These are phyloP conservation scores for Lasiodiplodia gonubiensis DNA, from an alignment of 2,329 filamentous ascomycete species.

Conservation along the genomic window DNA sequence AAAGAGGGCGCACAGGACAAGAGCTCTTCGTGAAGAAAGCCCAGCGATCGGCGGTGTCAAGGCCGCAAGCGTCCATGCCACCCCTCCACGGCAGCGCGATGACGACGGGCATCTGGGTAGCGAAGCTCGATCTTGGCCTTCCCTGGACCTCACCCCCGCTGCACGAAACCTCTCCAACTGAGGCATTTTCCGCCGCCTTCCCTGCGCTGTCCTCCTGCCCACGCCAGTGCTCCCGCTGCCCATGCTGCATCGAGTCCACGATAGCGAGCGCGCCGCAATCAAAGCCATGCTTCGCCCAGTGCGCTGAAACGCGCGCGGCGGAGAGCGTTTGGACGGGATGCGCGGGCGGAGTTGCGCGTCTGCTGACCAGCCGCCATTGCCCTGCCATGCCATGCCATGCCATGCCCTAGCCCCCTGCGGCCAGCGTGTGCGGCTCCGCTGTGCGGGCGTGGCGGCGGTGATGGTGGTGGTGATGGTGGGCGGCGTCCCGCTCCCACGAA, in stretches of 20 bases:
- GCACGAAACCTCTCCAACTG: neutral
- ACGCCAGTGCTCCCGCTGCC: constrained; percentile 26
- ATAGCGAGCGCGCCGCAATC: constrained; percentile 17
- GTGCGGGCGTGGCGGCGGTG: constrained; percentile 7
- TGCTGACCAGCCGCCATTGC: neutral
- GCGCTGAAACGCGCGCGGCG: constrained; percentile 24
- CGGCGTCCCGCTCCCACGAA: constrained; percentile 21
- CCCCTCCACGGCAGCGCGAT: constrained; percentile 16
- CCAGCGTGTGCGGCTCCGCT: constrained; percentile 19
- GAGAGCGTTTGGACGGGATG: constrained; percentile 18
- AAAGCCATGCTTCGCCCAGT: constrained; percentile 22
- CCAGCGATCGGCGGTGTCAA: constrained; percentile 23
- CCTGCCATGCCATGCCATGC: neutral
- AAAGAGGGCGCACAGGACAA: constrained; percentile 20
- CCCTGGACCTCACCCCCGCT: neutral
- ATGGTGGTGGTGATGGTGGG: constrained; percentile 6
- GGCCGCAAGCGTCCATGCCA: constrained; percentile 21
- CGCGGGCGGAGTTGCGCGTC: constrained; percentile 21
- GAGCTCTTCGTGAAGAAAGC: constrained; percentile 22
- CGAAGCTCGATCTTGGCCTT: constrained; percentile 20
- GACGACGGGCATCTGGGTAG: constrained; percentile 19
- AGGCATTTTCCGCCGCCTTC: constrained; percentile 26
- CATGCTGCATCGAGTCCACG: constrained; percentile 20
- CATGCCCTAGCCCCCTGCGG: neutral
- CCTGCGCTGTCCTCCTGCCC: constrained; percentile 2